Evolutionary conservation across 2,329 filamentous ascomycete genomes (phyloP), one percentile per base, ranked within the genome.

Genomic region (Cytospora mali): DNA sequence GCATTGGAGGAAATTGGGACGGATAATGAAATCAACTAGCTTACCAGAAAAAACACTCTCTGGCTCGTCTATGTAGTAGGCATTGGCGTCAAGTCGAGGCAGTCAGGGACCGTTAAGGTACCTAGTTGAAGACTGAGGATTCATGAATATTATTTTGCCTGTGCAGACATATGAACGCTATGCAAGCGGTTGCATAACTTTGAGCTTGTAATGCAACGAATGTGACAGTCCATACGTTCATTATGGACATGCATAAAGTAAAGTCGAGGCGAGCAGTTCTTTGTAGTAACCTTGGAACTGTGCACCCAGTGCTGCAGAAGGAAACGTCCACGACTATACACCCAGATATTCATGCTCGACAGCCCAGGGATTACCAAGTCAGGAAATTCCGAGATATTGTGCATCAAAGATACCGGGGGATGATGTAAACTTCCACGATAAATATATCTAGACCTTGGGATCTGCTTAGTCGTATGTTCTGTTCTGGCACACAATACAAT

Each of bases 131-230:
- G 9, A 33, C n/a, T n/a, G n/a, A n/a, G n/a, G n/a, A n/a, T n/a
- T n/a, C n/a, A n/a, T n/a, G n/a, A n/a, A n/a, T n/a, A n/a, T n/a
- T n/a, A n/a, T n/a, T n/a, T n/a, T n/a, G n/a, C n/a, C n/a, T n/a
- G n/a, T n/a, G n/a, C n/a, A n/a, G n/a, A n/a, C n/a, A n/a, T n/a
- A n/a, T n/a, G n/a, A n/a, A n/a, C n/a, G n/a, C 56, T 52, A 31
- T 46, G 48, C 29, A 58, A 51, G 29, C 51, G 56, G 46, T 58
- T 58, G 42, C 48, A 27, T 52, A 21, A 16, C 11, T 13, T 58
- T 29, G 23, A 28, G 48, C 31, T 58, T 31, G 48, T 58, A 31
- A 29, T 42, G 56, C 52, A 52, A 48, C 56, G 56, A 48, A 52
- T 58, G 33, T n/a, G 31, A 23, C 56, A 4, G 14, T 35, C 14